Evolutionary conservation across 108 stramenopile genomes (phyloP).

Genomic region (Fistulifera solaris): DNA sequence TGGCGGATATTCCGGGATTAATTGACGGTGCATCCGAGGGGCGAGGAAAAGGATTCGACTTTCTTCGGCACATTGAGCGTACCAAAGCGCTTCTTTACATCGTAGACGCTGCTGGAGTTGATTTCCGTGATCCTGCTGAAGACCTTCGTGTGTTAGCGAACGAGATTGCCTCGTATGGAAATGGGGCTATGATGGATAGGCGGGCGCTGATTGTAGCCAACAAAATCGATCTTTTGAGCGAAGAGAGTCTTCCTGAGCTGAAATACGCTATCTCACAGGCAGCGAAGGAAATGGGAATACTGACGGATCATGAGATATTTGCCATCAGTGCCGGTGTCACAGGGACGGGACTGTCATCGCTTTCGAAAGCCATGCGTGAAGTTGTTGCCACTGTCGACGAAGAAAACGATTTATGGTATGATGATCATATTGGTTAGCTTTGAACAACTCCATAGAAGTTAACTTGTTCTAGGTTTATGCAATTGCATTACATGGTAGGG

Average conservation of each 20-base stretch:
- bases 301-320: slow-evolving; percentile 42
- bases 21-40: slow-evolving; percentile 92
- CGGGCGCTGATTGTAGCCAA: slow-evolving; percentile 75
- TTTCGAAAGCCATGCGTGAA: slow-evolving; percentile 50
- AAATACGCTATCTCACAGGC: slow-evolving; percentile 28
- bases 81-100: slow-evolving; percentile 77
- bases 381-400: slow-evolving; percentile 12
- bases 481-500: not conserved
- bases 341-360: slow-evolving; percentile 53
- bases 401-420: not conserved
- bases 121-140: slow-evolving; percentile 57
- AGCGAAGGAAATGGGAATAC: slow-evolving; percentile 53
- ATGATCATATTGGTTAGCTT: too few relatives aligned
- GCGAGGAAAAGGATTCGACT: slow-evolving; percentile 92
- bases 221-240: slow-evolving; percentile 69
- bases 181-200: slow-evolving; percentile 54
- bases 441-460: too few relatives aligned
- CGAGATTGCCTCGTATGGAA: slow-evolving; percentile 60
- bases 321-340: slow-evolving; percentile 80
- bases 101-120: slow-evolving; percentile 70
- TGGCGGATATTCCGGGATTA: slow-evolving; percentile 95
- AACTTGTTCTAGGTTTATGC: too few relatives aligned
- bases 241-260: slow-evolving; percentile 25
- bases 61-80: slow-evolving; percentile 89
- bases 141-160: slow-evolving; percentile 59